These are phyloP conservation scores for Puya raimondii DNA, from an alignment of 176 grass and related monocot species.

Conservation along the genomic window DNA sequence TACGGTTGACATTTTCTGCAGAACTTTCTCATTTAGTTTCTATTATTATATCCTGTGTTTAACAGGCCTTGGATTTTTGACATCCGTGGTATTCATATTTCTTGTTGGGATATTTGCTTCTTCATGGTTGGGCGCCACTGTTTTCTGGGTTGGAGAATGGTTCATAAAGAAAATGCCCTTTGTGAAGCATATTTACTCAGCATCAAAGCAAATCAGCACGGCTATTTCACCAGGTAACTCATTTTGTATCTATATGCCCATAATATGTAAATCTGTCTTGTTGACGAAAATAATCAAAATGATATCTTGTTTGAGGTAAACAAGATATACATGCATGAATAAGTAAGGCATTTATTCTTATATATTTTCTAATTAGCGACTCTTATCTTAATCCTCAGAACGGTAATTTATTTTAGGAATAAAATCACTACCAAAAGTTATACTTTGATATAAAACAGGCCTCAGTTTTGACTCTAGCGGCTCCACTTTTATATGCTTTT, in stretches of 20 bases:
- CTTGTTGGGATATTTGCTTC: conserved; percentile 99
- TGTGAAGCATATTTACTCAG: conserved; percentile 88
- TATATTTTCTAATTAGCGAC: too few species aligned
- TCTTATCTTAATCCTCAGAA: too few species aligned
- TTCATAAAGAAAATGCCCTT: conserved; percentile 96
- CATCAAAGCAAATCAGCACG: conserved; percentile 99
- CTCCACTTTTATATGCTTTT: conserved; percentile 7
- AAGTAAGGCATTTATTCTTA: too few species aligned
- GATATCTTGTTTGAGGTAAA: neutral
- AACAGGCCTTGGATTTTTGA: conserved; percentile 95
- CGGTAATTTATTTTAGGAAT: too few species aligned
- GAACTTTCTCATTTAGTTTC: neutral
- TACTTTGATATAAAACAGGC: too few species aligned
- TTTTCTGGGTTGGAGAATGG: conserved; percentile 97
- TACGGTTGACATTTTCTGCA: neutral
- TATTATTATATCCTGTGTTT: conserved; percentile 4
- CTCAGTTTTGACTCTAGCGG: too few species aligned
- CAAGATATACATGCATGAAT: too few species aligned
- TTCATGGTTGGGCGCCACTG: conserved; percentile 85
- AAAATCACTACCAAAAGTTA: too few species aligned
- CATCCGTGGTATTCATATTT: conserved; percentile 94
- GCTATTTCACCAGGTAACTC: conserved; percentile 91
- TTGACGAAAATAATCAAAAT: neutral
- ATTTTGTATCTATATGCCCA: conserved; percentile 1
- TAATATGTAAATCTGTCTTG: neutral